Conservation (phyloP, 257 asterid species). For the Knoxia roxburghii region DNA sequence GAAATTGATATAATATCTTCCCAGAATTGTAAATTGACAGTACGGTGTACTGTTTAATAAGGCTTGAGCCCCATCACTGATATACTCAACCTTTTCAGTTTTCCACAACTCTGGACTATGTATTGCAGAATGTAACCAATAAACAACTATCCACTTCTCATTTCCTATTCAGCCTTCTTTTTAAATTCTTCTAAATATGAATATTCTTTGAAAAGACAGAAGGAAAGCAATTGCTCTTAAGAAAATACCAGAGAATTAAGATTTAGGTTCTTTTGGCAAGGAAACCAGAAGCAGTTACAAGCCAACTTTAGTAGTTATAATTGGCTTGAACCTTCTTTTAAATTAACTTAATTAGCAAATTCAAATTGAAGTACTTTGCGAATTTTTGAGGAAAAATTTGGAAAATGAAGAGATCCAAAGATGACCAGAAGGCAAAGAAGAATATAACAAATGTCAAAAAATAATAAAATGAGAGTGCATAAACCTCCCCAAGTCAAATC, state of each 20-base stretch:
- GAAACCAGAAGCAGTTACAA: no score
- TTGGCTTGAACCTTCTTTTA: not conserved
- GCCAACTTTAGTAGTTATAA: not conserved
- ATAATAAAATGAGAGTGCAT: not conserved
- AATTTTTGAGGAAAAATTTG: not conserved
- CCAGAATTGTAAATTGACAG: not conserved
- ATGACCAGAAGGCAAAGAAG: not conserved
- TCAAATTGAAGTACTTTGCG: not conserved
- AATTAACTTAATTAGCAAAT: not conserved
- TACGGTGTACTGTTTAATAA: not conserved
- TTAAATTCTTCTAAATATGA: not conserved
- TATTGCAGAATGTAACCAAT: not conserved
- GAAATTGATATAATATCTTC: not conserved
- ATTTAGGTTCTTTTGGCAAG: not conserved
- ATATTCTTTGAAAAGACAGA: no score
- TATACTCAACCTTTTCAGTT: not conserved
- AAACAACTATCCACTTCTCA: not conserved
- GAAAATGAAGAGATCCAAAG: not conserved
- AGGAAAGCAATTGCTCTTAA: not conserved
- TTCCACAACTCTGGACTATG: not conserved
- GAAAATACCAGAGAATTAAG: not conserved
- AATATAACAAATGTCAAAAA: not conserved
- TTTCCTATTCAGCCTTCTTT: not conserved
- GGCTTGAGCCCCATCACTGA: not conserved
- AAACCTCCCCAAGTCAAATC: not conserved